Evolutionary conservation across 2,329 filamentous ascomycete species (phyloP).

Genomic region (Conoideocrella luteorostrata): DNA sequence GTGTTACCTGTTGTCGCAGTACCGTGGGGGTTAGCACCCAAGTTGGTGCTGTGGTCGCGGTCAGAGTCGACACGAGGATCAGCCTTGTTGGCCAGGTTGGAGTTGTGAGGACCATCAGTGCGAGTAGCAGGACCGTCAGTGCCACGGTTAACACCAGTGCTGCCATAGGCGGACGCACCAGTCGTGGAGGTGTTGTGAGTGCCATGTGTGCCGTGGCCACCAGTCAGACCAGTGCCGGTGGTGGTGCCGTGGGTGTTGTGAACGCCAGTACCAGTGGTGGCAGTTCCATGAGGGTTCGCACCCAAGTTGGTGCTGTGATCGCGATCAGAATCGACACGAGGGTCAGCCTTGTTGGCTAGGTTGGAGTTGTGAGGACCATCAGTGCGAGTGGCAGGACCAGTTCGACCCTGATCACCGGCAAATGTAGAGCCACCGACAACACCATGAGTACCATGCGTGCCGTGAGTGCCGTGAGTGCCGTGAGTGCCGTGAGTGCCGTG

Average conservation of each 20-base stretch:
- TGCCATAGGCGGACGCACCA: conserved; percentile 22
- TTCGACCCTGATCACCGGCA: conserved; percentile 11
- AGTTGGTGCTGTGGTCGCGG: conserved; percentile 30
- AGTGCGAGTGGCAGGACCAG: conserved; percentile 17
- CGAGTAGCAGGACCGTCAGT: conserved; percentile 14
- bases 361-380: conserved; percentile 40
- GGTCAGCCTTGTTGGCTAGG: conserved; percentile 44
- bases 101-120: conserved; percentile 36
- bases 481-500: conserved; percentile 25
- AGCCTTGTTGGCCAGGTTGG: conserved; percentile 39
- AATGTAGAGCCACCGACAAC: too few relatives aligned
- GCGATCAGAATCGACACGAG: conserved; percentile 47
- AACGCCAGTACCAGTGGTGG: conserved; percentile 8
- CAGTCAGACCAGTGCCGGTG: neutral
- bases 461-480: conserved; percentile 12
- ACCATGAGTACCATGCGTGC: conserved; percentile 8
- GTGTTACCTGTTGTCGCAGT: conserved; percentile 11
- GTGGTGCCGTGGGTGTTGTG: conserved; percentile 2
- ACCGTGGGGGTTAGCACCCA: conserved; percentile 22
- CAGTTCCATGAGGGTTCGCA: conserved; percentile 18
- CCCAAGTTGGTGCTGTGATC: conserved; percentile 28
- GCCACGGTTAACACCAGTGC: conserved; percentile 26
- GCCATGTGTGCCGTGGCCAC: too few relatives aligned
- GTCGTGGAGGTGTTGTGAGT: conserved; percentile 31
- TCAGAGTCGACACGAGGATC: conserved; percentile 51